phyloP scores from a whole-genome alignment of 2,329 filamentous ascomycete species.

The Amauroascus niger region DNA sequence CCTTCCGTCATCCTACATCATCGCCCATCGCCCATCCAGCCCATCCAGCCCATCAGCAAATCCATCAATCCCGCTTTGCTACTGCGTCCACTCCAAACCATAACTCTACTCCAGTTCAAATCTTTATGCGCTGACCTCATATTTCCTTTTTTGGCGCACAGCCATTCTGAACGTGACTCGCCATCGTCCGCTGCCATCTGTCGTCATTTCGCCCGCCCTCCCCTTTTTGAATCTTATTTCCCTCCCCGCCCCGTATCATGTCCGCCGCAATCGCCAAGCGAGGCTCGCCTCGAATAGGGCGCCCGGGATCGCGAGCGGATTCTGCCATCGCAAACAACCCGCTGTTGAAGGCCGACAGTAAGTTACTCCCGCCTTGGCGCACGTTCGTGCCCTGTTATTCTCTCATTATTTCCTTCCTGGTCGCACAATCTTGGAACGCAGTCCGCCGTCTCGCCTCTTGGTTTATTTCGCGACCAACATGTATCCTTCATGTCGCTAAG shows the following conservation, averaged over 20 bases:
- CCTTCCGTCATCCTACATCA: constrained; percentile 17
- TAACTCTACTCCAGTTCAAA: constrained; percentile 7
- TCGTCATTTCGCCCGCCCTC: constrained; percentile 13
- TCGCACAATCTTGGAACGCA: background rate
- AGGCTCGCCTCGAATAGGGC: constrained; percentile 26
- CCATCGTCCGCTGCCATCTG: constrained; percentile 19
- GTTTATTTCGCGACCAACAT: too few relatives aligned
- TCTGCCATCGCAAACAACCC: constrained; percentile 38
- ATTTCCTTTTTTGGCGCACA: constrained; percentile 9
- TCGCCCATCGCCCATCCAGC: constrained; percentile 13
- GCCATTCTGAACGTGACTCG: constrained; percentile 8
- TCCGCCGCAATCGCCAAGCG: constrained; percentile 34
- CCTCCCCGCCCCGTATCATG: constrained; percentile 24
- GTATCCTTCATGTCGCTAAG: background rate
- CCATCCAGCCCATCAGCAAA: constrained; percentile 8
- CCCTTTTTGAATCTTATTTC: constrained; percentile 9
- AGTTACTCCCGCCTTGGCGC: constrained; percentile 14
- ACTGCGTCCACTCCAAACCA: constrained; percentile 11
- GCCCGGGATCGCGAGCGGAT: constrained; percentile 27
- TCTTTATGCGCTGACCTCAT: constrained; percentile 8
- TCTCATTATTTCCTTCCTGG: background rate
- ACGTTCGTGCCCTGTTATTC: background rate
- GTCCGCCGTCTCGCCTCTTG: background rate
- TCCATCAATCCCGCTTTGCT: constrained; percentile 7
- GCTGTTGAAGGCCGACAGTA: constrained; percentile 34